A percentile compares a stretch with the other conserved stretches of the same genome.
Conservation (phyloP, 306 rosid species). For the Rubus idaeus region DNA sequence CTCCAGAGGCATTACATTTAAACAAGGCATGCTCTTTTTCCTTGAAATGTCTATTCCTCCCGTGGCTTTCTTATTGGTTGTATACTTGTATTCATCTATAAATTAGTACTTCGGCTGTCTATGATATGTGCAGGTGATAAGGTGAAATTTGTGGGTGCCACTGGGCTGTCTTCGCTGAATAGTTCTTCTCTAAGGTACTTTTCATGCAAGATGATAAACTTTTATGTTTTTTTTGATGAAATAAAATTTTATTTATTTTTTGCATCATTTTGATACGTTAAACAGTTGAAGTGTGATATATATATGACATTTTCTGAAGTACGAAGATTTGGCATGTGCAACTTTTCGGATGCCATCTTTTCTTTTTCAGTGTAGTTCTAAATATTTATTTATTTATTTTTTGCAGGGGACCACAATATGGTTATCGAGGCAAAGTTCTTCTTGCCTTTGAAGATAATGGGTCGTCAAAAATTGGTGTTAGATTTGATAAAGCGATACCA, state of each 20-base stretch:
- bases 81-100: not conserved
- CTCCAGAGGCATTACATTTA: conserved; percentile 64
- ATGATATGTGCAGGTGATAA: conserved; percentile 66
- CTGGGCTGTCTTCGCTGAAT: conserved; percentile 42
- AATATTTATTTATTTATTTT: not conserved
- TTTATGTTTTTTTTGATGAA: not conserved
- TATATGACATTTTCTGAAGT: not conserved
- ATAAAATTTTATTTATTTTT: not conserved
- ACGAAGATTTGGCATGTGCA: not conserved
- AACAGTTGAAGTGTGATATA: not conserved
- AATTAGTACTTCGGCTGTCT: not conserved
- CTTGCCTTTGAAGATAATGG: conserved; percentile 90
- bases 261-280: not conserved
- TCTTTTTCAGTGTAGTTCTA: not conserved
- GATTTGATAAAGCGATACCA: conserved; percentile 89
- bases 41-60: not conserved
- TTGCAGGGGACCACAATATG: conserved; percentile 88
- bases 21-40: conserved; percentile 50
- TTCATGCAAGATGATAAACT: not conserved
- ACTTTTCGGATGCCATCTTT: not conserved
- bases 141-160: conserved; percentile 74
- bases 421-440: conserved; percentile 79
- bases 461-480: conserved; percentile 88
- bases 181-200: conserved; percentile 63
- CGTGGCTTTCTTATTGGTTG: not conserved